Base-by-base conservation (phyloP, 352 stramenopile genomes). In the Globisporangium okanoganense region DNA sequence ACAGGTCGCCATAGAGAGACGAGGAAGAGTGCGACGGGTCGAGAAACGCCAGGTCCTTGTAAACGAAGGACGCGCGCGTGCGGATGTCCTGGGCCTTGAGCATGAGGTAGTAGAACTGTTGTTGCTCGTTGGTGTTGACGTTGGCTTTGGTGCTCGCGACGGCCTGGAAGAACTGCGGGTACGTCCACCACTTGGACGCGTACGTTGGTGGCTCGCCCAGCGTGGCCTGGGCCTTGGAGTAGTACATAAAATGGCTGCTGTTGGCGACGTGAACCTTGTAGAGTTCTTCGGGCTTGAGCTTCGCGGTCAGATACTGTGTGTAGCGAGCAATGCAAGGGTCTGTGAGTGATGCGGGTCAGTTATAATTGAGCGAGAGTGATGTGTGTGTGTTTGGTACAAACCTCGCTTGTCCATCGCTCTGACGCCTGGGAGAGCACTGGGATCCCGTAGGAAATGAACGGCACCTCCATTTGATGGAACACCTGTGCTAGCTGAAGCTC, bases 181-280 rank as follows among this genome's bases (percentile, higher is more conserved):
- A 93, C 14, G 76, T 84, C 75, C 82, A 81, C 72, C 70, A 78
- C 10, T 71, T 50, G 18, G 75, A 76, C 22, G 78, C 65, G 53
- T 86, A 88, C 35, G 82, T 70, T 14, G 71, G 64, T 10, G 58
- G 62, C 56, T 83, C 69, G 20, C 70, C 70, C 18, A 49, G 24
- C 35, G 71, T 45, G 25, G 75, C 65, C 27, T 64, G 64, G 16
- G 59, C 70, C 56, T 83, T 85, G 18, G 78, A 74, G 70, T 85
- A 98, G 70, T 97, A 98, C 91, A 99, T 97, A 65, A 98, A 98
- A 66, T 98, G 95, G 65, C 96, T 97, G 56, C 75, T 62, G 36
- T 96, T 96, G 10, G 81, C 67, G 9, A 83, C 77, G 45, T 94
- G 72, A n/a, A 89, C 75, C 31, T 79, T 81, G 65, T 84, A 89